Evolutionary conservation across 176 grass and related monocot genomes (phyloP).

Genomic region (Eleusine indica): DNA sequence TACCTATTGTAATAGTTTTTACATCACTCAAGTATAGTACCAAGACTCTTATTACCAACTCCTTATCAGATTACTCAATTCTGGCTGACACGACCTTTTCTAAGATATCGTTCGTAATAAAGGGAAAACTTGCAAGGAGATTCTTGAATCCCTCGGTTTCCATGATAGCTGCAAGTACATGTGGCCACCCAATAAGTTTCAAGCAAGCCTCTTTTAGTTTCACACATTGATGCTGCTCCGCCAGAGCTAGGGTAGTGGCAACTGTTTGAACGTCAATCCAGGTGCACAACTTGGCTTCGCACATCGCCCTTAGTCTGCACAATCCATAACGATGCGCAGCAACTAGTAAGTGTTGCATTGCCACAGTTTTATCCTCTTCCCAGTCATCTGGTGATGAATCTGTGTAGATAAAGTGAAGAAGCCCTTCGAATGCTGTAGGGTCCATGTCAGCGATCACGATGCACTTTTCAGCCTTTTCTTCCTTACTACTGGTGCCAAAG

Average conservation of each 20-base stretch:
- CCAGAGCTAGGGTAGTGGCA: not conserved
- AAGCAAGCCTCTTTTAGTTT: constrained; percentile 12
- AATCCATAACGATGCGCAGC: constrained; percentile 21
- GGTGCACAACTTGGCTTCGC: not conserved
- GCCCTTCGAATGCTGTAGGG: too few relatives aligned
- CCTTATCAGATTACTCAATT: too few relatives aligned
- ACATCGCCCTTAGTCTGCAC: constrained; percentile 6
- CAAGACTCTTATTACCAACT: too few relatives aligned
- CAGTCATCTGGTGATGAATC: not conserved
- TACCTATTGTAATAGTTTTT: too few relatives aligned
- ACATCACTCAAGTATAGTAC: too few relatives aligned
- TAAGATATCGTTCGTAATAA: constrained; percentile 5
- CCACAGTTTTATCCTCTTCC: not conserved
- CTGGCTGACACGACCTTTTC: not conserved
- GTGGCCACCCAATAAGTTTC: not conserved
- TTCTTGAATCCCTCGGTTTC: constrained; percentile 1
- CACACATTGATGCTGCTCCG: constrained; percentile 23
- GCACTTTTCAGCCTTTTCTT: too few relatives aligned
- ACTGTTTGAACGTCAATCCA: not conserved
- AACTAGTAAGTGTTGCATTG: constrained; percentile 26
- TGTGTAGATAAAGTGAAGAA: too few relatives aligned
- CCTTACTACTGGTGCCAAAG: too few relatives aligned
- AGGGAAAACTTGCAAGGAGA: constrained; percentile 5
- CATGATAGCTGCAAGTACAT: not conserved
- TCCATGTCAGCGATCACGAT: too few relatives aligned